These are phyloP conservation scores for Lupinus albus DNA, from an alignment of 306 rosid genomes.

Conservation along the genomic window DNA sequence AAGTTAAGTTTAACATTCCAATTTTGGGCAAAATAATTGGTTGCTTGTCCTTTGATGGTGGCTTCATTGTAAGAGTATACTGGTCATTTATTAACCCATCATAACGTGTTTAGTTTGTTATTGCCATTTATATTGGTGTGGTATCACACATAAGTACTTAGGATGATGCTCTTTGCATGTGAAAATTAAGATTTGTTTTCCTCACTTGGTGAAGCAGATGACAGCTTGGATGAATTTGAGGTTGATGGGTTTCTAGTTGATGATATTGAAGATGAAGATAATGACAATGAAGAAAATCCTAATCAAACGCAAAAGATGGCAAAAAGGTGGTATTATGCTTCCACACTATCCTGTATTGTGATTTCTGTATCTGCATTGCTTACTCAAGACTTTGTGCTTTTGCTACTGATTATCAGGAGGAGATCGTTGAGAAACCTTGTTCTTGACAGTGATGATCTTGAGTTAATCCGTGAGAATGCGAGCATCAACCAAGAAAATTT, in stretches of 20 bases:
- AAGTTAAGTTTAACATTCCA: too few species aligned
- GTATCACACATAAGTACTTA: not conserved
- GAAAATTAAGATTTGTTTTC: conserved; percentile 5
- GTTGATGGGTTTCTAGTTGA: conserved; percentile 50
- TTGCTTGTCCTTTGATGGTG: too few species aligned
- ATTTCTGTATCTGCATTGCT: conserved; percentile 20
- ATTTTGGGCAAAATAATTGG: too few species aligned
- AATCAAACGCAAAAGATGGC: conserved; percentile 35
- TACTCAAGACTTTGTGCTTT: conserved; percentile 2
- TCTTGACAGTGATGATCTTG: conserved; percentile 57
- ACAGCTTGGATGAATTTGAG: conserved; percentile 48
- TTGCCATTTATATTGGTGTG: not conserved
- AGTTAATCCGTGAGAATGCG: conserved; percentile 48
- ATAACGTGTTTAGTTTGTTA: not conserved
- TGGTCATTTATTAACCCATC: not conserved
- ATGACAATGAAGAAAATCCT: not conserved
- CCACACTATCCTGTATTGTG: conserved; percentile 9
- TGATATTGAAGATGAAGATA: conserved; percentile 37
- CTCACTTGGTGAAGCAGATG: conserved; percentile 40
- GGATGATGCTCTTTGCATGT: conserved; percentile 18
- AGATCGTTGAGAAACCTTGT: conserved; percentile 36
- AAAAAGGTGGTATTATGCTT: conserved; percentile 34
- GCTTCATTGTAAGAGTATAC: too few species aligned
- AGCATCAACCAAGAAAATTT: conserved; percentile 25
- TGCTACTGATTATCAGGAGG: conserved; percentile 43